phyloP scores from a whole-genome alignment of 768 basidiomycete genomes.

The Tricholoma sp. region DNA sequence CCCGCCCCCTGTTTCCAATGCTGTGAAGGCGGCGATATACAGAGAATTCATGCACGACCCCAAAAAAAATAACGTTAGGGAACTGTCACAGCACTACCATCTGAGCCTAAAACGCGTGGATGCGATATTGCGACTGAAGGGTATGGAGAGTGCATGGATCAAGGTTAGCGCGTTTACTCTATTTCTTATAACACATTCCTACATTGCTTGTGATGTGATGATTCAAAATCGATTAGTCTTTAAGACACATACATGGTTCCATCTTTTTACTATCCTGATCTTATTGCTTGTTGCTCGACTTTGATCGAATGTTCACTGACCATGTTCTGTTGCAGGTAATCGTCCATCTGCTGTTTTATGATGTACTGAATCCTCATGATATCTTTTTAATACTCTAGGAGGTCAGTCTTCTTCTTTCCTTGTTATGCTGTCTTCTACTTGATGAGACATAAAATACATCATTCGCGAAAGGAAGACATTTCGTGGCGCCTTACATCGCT shows the following conservation, averaged over 20 bases:
- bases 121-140: constrained; percentile 79
- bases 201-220: constrained; percentile 16
- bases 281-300: constrained; percentile 15
- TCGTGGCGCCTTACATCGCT: constrained; percentile 61
- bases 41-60: constrained; percentile 56
- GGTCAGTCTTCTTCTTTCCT: constrained; percentile 25
- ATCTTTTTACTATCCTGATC: constrained; percentile 23
- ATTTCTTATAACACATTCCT: too few species aligned
- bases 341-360: neutral
- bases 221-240: constrained; percentile 93
- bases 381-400: constrained; percentile 22
- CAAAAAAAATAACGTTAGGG: constrained; percentile 47
- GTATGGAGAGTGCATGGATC: constrained; percentile 63
- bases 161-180: constrained; percentile 48
- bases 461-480: constrained; percentile 68
- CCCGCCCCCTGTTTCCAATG: constrained; percentile 68
- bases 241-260: constrained; percentile 78
- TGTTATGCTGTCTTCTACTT: constrained; percentile 7
- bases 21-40: constrained; percentile 53
- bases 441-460: constrained; percentile 53
- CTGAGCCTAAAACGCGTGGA: constrained; percentile 76
- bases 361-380: constrained; percentile 12
- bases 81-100: constrained; percentile 56
- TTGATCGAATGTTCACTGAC: constrained; percentile 7
- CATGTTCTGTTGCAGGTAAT: constrained; percentile 20